These are phyloP conservation scores for Rhododendron vialii DNA, from an alignment of 148 eudicot species.

Conservation along the genomic window DNA sequence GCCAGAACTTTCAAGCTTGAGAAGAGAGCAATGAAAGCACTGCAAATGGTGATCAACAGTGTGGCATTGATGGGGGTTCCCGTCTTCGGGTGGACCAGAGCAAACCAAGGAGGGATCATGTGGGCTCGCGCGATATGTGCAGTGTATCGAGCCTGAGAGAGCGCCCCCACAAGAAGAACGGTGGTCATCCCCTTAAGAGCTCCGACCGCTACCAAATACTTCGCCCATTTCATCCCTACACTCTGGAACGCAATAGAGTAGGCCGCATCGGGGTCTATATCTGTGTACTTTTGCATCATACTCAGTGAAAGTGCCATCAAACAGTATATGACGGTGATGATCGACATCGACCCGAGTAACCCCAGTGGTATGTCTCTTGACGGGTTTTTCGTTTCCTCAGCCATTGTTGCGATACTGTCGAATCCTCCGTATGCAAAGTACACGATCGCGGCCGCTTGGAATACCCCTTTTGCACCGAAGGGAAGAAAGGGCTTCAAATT, in stretches of 20 bases:
- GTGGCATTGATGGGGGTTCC: conserved; percentile 72
- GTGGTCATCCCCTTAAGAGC: conserved; percentile 85
- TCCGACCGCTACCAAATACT: conserved; percentile 61
- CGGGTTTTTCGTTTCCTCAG: conserved; percentile 72
- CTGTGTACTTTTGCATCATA: conserved; percentile 61
- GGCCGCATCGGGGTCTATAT: conserved; percentile 50
- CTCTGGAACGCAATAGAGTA: conserved; percentile 58
- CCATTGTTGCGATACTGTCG: conserved; percentile 60
- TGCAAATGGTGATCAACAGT: conserved; percentile 31
- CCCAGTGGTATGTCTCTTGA: conserved; percentile 62
- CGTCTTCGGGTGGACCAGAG: conserved; percentile 52
- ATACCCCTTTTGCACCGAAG: conserved; percentile 46
- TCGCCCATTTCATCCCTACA: conserved; percentile 65
- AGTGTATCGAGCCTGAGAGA: conserved; percentile 57
- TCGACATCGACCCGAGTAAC: conserved; percentile 61
- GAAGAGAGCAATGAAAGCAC: conserved; percentile 50
- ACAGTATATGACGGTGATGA: conserved; percentile 58
- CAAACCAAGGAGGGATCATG: conserved; percentile 66
- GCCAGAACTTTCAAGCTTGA: conserved; percentile 52
- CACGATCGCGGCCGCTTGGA: conserved; percentile 61
- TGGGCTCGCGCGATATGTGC: conserved; percentile 72
- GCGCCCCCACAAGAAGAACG: conserved; percentile 49
- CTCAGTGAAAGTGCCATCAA: conserved; percentile 54
- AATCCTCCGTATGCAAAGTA: conserved; percentile 77
- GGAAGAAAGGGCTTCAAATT: conserved; percentile 52